Conservation (phyloP, 352 stramenopile species). For the Phytophthora kernoviae region DNA sequence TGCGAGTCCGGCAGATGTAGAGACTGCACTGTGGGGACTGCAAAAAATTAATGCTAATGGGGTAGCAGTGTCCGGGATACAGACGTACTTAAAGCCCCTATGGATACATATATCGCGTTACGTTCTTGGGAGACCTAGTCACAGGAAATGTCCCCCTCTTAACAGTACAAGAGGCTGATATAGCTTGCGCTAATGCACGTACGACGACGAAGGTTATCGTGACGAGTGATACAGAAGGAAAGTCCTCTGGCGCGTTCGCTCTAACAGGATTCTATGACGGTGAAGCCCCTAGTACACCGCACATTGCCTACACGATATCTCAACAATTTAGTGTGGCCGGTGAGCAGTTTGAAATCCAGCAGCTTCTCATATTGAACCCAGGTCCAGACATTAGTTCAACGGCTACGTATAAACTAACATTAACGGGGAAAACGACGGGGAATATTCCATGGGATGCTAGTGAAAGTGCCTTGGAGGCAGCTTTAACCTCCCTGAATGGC, state of each 20-base stretch:
- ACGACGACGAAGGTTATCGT: constrained; percentile 26
- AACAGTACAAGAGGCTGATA: constrained; percentile 6
- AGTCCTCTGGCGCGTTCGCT: no score
- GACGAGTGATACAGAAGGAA: constrained; percentile 20
- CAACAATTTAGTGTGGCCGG: constrained; percentile 76
- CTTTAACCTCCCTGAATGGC: constrained; percentile 23
- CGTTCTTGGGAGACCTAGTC: constrained; percentile 66
- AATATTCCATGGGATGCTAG: constrained; percentile 64
- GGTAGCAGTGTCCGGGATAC: constrained; percentile 58
- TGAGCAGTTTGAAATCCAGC: constrained; percentile 75
- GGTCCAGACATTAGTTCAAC: constrained; percentile 36
- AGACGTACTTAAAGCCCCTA: constrained; percentile 45
- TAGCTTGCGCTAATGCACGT: constrained; percentile 8
- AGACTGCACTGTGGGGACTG: constrained; percentile 37
- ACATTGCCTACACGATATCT: constrained; percentile 60
- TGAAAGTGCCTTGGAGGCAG: constrained; percentile 40
- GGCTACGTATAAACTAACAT: constrained; percentile 49
- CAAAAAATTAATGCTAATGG: constrained; percentile 38
- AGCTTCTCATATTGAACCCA: constrained; percentile 55
- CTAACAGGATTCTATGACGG: constrained; percentile 57
- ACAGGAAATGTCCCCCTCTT: constrained; percentile 55
- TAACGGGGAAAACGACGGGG: constrained; percentile 34
- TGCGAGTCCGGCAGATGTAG: constrained; percentile 23
- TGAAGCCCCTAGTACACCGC: constrained; percentile 39
- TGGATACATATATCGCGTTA: constrained; percentile 66